phyloP scores from a whole-genome alignment of 176 grass and related monocot genomes.

The Bothriochloa decipiens region DNA sequence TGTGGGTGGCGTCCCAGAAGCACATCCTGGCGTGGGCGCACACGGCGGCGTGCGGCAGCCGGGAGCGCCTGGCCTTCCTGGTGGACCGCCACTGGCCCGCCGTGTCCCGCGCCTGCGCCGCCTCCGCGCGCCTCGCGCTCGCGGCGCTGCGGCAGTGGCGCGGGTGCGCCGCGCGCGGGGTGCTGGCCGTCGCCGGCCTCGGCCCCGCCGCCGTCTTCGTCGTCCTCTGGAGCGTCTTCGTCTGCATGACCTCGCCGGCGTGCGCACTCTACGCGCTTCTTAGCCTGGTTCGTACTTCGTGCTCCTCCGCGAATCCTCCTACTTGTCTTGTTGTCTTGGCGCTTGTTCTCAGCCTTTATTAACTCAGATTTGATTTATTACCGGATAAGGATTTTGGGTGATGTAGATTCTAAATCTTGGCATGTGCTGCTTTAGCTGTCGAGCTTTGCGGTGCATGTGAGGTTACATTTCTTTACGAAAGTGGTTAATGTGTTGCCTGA shows the following conservation, averaged over 20 bases:
- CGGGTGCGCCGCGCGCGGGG: constrained; percentile 56
- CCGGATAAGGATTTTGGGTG: constrained; percentile 36
- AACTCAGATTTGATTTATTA: constrained; percentile 40
- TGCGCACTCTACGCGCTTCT: constrained; percentile 73
- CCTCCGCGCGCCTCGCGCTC: constrained; percentile 54
- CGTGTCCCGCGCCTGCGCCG: constrained; percentile 60
- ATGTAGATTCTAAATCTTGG: constrained; percentile 34
- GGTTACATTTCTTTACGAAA: constrained; percentile 45
- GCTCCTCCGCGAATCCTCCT: constrained; percentile 25
- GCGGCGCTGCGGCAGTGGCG: constrained; percentile 66
- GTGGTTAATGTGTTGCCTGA: constrained; percentile 40
- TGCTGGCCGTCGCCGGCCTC: constrained; percentile 63
- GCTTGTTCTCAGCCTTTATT: background rate
- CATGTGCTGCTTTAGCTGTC: constrained; percentile 39
- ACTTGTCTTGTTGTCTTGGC: constrained; percentile 13
- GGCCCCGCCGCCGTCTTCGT: constrained; percentile 84
- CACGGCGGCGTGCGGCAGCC: constrained; percentile 48
- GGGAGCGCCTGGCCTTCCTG: constrained; percentile 65
- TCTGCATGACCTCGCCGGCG: constrained; percentile 70
- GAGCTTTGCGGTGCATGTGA: constrained; percentile 47
- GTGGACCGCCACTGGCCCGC: constrained; percentile 92
- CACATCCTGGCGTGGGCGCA: constrained; percentile 64
- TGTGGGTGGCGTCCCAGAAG: constrained; percentile 77
- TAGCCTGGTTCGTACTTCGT: constrained; percentile 76
- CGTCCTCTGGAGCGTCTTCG: constrained; percentile 89